Evolutionary conservation across 768 basidiomycete species (phyloP).

Genomic region (Suillus lakei): DNA sequence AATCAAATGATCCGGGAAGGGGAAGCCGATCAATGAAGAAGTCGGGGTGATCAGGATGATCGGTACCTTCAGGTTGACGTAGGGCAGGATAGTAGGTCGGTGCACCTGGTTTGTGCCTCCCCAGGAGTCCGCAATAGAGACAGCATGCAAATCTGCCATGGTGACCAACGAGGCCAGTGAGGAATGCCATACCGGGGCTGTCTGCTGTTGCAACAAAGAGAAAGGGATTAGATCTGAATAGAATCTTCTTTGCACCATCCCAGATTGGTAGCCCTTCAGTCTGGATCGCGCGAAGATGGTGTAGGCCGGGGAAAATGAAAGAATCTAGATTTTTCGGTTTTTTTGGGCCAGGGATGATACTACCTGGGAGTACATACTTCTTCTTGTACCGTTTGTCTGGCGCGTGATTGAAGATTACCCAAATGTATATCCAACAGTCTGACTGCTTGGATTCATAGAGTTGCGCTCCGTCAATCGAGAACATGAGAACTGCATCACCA

Average conservation of each 20-base stretch:
- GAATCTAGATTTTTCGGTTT: conserved; percentile 37
- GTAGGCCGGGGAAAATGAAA: too few species aligned
- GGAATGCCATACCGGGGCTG: conserved; percentile 23
- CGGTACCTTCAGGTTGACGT: conserved; percentile 26
- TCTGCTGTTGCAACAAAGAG: conserved; percentile 30
- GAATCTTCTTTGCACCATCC: conserved; percentile 26
- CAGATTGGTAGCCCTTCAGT: conserved; percentile 37
- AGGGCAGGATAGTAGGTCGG: conserved; percentile 41
- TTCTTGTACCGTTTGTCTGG: conserved; percentile 23
- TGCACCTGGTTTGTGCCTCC: conserved; percentile 36
- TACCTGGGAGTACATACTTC: conserved; percentile 16
- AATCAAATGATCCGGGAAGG: conserved; percentile 25
- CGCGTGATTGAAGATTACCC: conserved; percentile 38
- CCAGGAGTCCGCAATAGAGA: conserved; percentile 32
- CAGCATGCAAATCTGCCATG: conserved; percentile 29
- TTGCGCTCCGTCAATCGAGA: conserved; percentile 45
- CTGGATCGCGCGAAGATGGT: conserved; percentile 32
- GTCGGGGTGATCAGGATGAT: conserved; percentile 29
- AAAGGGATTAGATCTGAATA: conserved; percentile 20
- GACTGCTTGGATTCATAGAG: conserved; percentile 38
- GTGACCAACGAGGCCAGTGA: conserved; percentile 20
- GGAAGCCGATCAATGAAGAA: conserved; percentile 19
- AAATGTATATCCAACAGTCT: conserved; percentile 38
- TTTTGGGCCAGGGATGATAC: conserved; percentile 33
- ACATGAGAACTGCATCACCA: conserved; percentile 36